Evolutionary conservation across 2,329 filamentous ascomycete genomes (phyloP).

Genomic region (Cryphonectria radicalis): DNA sequence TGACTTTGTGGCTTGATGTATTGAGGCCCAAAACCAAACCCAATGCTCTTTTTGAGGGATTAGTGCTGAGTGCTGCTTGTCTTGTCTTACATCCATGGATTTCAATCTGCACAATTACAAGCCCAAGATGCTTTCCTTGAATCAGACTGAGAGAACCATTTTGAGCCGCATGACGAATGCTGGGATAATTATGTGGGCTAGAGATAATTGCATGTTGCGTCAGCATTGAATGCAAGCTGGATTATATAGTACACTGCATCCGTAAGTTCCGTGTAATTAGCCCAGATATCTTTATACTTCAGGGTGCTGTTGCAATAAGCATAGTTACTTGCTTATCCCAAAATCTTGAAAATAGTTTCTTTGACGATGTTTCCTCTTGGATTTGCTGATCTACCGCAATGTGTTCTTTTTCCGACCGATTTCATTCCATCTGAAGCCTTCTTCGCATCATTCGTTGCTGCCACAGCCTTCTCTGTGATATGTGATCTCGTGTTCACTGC

Average conservation of each 20-base stretch:
- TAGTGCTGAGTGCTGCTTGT: neutral
- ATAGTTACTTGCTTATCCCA: neutral
- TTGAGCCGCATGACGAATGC: neutral
- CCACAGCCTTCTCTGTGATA: neutral
- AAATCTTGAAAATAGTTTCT: neutral
- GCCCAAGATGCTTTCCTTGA: neutral
- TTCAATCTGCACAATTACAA: neutral
- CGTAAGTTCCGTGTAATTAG: too few relatives aligned
- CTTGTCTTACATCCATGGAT: neutral
- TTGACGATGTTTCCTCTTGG: neutral
- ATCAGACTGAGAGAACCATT: neutral
- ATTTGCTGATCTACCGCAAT: neutral
- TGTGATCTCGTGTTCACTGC: neutral
- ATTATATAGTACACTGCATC: too few relatives aligned
- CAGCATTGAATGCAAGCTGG: too few relatives aligned
- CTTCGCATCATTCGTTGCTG: neutral
- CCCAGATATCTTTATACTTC: neutral
- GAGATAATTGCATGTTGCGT: too few relatives aligned
- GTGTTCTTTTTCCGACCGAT: neutral
- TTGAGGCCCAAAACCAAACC: neutral
- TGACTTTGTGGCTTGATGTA: neutral
- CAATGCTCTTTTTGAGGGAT: neutral
- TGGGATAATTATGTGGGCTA: neutral
- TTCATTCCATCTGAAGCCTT: neutral
- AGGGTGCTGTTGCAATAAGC: neutral